phyloP scores from a whole-genome alignment of 495 filamentous ascomycete genomes.

The Neurospora sp. region DNA sequence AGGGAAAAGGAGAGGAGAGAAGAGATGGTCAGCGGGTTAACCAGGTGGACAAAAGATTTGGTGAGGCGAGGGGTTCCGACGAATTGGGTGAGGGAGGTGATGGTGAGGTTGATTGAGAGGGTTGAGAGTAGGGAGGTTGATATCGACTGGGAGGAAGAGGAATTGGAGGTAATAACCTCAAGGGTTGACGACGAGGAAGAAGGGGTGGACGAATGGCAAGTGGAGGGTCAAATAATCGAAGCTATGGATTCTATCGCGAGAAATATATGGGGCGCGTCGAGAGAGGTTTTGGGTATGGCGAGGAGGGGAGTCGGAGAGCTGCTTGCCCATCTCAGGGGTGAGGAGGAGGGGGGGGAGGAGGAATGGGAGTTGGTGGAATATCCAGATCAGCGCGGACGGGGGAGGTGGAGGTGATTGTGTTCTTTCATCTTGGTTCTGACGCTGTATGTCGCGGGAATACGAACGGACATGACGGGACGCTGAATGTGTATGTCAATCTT shows the following conservation, averaged over 20 bases:
- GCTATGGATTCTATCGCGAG: not conserved
- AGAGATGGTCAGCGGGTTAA: constrained; percentile 33
- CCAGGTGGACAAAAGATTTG: constrained; percentile 28
- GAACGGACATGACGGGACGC: not conserved
- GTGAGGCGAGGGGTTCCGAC: constrained; percentile 19
- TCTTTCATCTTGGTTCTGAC: not conserved
- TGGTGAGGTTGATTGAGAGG: constrained; percentile 15
- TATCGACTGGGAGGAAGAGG: not conserved
- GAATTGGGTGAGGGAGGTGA: constrained; percentile 19
- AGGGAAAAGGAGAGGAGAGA: constrained; percentile 3
- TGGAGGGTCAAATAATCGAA: not conserved
- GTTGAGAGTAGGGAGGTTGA: not conserved
- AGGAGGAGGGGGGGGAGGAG: not conserved
- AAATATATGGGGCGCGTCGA: not conserved
- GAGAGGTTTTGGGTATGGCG: not conserved
- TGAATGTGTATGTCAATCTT: too few species aligned
- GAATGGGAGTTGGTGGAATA: not conserved
- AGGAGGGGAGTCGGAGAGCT: not conserved
- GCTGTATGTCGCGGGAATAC: not conserved
- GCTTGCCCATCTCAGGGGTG: not conserved
- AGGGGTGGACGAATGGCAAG: not conserved
- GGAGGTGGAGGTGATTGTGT: not conserved
- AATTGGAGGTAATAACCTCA: too few species aligned
- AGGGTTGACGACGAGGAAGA: not conserved
- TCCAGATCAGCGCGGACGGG: not conserved